Base-by-base conservation (phyloP, 352 stramenopile species). In the Pythium aristosporum region DNA sequence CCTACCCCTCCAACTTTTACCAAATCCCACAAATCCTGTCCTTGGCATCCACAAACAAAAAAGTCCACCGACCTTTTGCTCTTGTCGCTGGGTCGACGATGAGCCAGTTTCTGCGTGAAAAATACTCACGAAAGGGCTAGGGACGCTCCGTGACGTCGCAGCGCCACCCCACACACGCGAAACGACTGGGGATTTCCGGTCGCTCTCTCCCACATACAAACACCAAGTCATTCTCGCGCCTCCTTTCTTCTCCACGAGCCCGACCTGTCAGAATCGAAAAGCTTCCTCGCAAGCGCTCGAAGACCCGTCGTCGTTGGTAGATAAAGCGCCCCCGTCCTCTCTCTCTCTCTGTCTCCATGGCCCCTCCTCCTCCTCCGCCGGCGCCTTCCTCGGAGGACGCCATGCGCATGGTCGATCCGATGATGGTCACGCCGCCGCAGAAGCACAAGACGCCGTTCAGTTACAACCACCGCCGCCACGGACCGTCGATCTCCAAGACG, bases 161-260 rank as follows among this genome's bases (percentile, higher is more conserved):
- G 4, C 20, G 10, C 39, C 2, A 46, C 39, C 5, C 39, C 39
- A 46, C 39, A 15, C 7, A 58, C 48, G 48, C 52, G 52, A 58
- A 58, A 58, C 52, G 52, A 58, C 52, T 58, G 34, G 34, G 11
- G 34, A 15, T 39, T 39, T 39, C 8, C 21, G 36, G 18, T 52
- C 42, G 42, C 54, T 43, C 54, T 52, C 54, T 61, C n/a, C 34
- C 52, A 49, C 34, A 61, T 61, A 50, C 54, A 61, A 61, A 61
- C 6, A 1, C 37, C 39, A 61, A 61, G 54, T 52, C 23, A 18
- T n/a, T 43, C 49, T 11, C 8, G 16, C 36, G 23, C 39, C 25
- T 23, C 0, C 6, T 18, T 16, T n/a, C 39, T 20, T 21, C 5
- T 20, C 39, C 13, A 18, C 13, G 8, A n/a, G 25, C 37, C 20